Evolutionary conservation across 2,329 filamentous ascomycete species (phyloP).

Genomic region (Colletotrichum camelliae): DNA sequence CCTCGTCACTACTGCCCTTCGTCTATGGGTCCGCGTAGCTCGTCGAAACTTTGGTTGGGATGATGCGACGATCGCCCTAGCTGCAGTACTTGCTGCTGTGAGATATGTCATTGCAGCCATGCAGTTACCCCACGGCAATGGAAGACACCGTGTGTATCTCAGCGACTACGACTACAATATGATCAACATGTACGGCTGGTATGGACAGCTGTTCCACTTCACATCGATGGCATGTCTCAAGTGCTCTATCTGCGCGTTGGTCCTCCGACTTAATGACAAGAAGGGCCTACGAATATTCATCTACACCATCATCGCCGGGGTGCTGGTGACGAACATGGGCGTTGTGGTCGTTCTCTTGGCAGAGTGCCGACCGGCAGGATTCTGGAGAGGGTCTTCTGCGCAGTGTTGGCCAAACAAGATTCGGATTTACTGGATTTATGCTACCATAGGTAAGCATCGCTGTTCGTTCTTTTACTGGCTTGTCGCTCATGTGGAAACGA

Average conservation of each 20-base stretch:
- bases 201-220: conserved; percentile 45
- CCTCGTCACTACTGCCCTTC: conserved; percentile 33
- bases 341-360: conserved; percentile 35
- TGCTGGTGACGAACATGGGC: conserved; percentile 33
- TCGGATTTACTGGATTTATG: conserved; percentile 36
- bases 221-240: conserved; percentile 43
- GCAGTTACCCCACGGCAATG: conserved; percentile 39
- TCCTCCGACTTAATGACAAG: conserved; percentile 44
- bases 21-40: conserved; percentile 33
- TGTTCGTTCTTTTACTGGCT: too few relatives aligned
- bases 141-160: conserved; percentile 40
- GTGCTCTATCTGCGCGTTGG: conserved; percentile 42
- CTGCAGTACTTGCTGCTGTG: conserved; percentile 30
- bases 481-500: background rate
- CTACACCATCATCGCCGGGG: conserved; percentile 32
- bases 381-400: conserved; percentile 32
- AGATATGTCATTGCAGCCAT: conserved; percentile 36
- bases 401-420: conserved; percentile 33
- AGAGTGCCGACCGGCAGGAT: conserved; percentile 32
- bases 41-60: conserved; percentile 37
- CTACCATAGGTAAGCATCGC: conserved; percentile 28
- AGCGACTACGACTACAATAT: conserved; percentile 31
- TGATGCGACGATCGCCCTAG: conserved; percentile 38
- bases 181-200: conserved; percentile 42
- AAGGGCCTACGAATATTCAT: conserved; percentile 31